A percentile compares a stretch with the other conserved stretches of the same genome.
phyloP scores from a whole-genome alignment of 106 monocot species.

The Dendrobium chrysotoxum region DNA sequence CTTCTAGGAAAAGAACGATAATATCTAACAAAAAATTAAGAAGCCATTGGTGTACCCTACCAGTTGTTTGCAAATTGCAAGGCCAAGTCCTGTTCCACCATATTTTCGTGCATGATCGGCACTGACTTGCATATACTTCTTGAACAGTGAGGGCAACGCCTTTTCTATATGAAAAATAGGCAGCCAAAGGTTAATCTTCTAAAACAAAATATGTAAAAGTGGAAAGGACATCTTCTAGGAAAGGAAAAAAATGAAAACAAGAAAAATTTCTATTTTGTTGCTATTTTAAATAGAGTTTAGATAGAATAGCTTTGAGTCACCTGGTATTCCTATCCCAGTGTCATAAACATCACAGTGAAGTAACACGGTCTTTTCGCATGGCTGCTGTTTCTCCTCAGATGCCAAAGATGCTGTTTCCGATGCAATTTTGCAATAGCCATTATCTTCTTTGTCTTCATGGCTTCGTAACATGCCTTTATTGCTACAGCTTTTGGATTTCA shows the following conservation, averaged over 20 bases:
- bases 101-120: constrained; percentile 80
- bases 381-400: constrained; percentile 13
- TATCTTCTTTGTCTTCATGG: constrained; percentile 12
- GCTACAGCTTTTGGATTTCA: constrained; percentile 15
- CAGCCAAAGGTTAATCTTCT: background rate
- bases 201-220: background rate
- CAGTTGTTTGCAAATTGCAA: constrained; percentile 84
- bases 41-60: constrained; percentile 19
- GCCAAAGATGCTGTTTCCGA: background rate
- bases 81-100: constrained; percentile 81
- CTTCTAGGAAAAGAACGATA: background rate
- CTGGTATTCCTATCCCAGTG: constrained; percentile 86
- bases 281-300: background rate
- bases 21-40: background rate
- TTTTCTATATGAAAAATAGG: constrained; percentile 37
- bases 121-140: constrained; percentile 77
- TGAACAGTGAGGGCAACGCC: constrained; percentile 57
- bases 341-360: constrained; percentile 63
- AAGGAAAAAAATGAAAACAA: background rate
- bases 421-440: background rate
- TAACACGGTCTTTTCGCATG: constrained; percentile 42
- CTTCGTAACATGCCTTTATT: constrained; percentile 17
- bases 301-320: constrained; percentile 19
- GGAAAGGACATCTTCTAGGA: background rate
- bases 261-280: background rate